Evolutionary conservation across 2,329 filamentous ascomycete species (phyloP), one percentile per base, ranked within the genome.

Genomic region (Orbilia oligospora): DNA sequence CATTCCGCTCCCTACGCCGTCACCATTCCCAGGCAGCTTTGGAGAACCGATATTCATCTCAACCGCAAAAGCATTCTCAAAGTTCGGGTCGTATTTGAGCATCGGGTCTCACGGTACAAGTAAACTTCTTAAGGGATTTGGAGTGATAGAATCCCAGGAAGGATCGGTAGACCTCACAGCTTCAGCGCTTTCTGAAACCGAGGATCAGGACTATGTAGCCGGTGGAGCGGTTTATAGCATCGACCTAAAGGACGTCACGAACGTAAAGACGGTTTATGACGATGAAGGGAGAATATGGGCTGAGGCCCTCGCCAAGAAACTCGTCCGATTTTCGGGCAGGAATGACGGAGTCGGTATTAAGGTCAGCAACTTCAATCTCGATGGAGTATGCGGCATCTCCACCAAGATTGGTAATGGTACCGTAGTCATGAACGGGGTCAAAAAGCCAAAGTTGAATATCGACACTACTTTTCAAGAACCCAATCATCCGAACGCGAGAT

Each of bases 1-100:
- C n/a, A 44, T 68, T 20, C 73, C 58, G n/a, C 51, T 49, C 18
- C 66, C 72, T n/a, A 77, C 72, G 10, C 72, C 72, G 3, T 77
- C 73, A 18, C 61, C 67, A 5, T 77, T 77, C 30, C 49, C 73
- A 16, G 73, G 73, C 3, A 63, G 58, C 44, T 81, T 81, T 18
- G 14, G 61, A 6, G 70, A 78, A n/a, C 81, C 81, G 20, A 73
- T 68, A 5, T 82, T 80, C 44, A 53, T 81, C 2, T 73, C 81
- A 3, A 81, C 81, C 8, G 80, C 81, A 41, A 76, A 73, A 9
- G 72, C 80, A 18, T 82, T 81, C 71, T 80, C 76, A 2, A 80
- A 82, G 53, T 80, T 82, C 18, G 81, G 81, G 1, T 69, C 80
- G 30, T 81, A 77, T n/a, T 18, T 82, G 6, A 75, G 80, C 18